These are phyloP conservation scores for Sporothrix phasma DNA, from an alignment of 2,329 filamentous ascomycete species.

Conservation along the genomic window DNA sequence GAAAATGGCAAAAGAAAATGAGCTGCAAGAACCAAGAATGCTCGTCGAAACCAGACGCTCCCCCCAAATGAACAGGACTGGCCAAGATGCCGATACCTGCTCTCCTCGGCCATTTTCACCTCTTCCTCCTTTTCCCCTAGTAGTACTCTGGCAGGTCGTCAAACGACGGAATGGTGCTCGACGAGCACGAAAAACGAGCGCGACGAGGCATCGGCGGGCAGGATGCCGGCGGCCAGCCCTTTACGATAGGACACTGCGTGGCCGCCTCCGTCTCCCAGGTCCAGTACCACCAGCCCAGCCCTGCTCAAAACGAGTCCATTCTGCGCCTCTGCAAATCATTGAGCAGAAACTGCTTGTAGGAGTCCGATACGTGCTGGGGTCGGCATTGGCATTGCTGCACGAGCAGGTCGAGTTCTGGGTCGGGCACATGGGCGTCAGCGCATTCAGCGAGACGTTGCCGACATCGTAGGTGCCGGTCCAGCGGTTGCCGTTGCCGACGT, in stretches of 20 bases:
- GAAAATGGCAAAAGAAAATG: neutral
- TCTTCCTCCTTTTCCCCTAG: conserved; percentile 20
- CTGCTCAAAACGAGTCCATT: conserved; percentile 88
- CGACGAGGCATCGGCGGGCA: conserved; percentile 66
- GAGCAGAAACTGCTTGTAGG: conserved; percentile 76
- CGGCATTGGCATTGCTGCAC: conserved; percentile 67
- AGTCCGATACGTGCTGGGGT: conserved; percentile 53
- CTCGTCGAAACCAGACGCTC: conserved; percentile 17
- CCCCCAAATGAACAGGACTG: too few species aligned
- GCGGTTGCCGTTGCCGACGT: conserved; percentile 76
- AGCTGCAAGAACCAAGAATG: neutral
- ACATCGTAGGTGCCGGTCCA: conserved; percentile 83
- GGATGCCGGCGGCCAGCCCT: conserved; percentile 64
- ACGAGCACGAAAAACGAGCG: conserved; percentile 59
- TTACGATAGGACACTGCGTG: conserved; percentile 79
- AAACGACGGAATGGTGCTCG: conserved; percentile 44
- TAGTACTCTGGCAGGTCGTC: conserved; percentile 42
- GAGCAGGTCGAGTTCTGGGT: conserved; percentile 54
- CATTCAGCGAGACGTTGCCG: conserved; percentile 49
- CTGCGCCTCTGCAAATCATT: conserved; percentile 92
- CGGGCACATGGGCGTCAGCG: conserved; percentile 67
- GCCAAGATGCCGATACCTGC: neutral
- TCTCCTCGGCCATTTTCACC: neutral
- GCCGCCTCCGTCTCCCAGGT: conserved; percentile 73
- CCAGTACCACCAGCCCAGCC: conserved; percentile 99